A percentile compares a stretch with the other conserved stretches of the same genome.
These are phyloP conservation scores for Sungouiozyma intestinalis DNA, from an alignment of 805 yeast genomes.

Conservation along the genomic window DNA sequence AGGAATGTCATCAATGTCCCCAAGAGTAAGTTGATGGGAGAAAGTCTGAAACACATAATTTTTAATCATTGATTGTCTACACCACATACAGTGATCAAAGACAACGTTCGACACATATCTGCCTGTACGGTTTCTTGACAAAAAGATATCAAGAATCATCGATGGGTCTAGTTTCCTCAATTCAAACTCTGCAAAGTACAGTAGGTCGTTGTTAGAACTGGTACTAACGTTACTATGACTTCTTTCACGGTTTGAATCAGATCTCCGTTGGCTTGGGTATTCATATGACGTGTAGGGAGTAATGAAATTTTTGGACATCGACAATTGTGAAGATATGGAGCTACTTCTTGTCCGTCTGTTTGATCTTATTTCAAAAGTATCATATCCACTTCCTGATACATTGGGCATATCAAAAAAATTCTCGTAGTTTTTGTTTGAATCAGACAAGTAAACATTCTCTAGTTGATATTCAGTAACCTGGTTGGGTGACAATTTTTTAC, in stretches of 20 bases:
- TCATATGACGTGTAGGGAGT: background rate
- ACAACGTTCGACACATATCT: conserved; percentile 6
- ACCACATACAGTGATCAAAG: conserved; percentile 25
- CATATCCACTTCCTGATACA: background rate
- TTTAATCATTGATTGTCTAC: conserved; percentile 23
- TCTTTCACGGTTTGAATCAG: background rate
- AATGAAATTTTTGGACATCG: conserved; percentile 8
- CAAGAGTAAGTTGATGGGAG: background rate
- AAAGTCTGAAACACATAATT: conserved; percentile 14
- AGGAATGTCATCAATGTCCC: conserved; percentile 1
- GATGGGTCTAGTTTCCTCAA: conserved; percentile 14
- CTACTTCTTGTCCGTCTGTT: background rate
- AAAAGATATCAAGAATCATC: conserved; percentile 13
- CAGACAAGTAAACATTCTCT: conserved; percentile 21
- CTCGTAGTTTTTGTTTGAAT: conserved; percentile 20
- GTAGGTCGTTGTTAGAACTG: background rate
- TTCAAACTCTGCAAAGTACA: conserved; percentile 2
- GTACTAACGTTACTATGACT: background rate
- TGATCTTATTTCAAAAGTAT: background rate
- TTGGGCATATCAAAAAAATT: conserved; percentile 8
- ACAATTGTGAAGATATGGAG: background rate
- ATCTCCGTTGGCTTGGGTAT: background rate
- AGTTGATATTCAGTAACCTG: conserved; percentile 9
- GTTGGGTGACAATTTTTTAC: conserved; percentile 4
- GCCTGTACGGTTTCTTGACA: conserved; percentile 1